These are phyloP conservation scores for Paxillus rubicundulus DNA, from an alignment of 768 basidiomycete species.

Conservation along the genomic window DNA sequence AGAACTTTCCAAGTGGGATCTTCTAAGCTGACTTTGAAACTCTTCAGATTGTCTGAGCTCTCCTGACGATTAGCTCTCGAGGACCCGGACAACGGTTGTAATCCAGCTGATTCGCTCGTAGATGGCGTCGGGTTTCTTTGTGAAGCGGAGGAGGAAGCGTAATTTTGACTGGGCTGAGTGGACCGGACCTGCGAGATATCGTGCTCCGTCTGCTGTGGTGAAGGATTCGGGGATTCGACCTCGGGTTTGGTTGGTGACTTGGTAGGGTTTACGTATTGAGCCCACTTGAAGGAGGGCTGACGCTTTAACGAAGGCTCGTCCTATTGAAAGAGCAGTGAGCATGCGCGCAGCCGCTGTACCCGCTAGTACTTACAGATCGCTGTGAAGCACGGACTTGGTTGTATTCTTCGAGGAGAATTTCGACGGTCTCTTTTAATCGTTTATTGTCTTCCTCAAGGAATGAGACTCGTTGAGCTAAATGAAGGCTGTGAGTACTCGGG, in stretches of 20 bases:
- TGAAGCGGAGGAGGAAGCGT: constrained; percentile 29
- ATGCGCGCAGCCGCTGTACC: constrained; percentile 4
- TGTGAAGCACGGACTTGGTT: constrained; percentile 38
- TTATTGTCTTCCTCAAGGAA: constrained; percentile 77
- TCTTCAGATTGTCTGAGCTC: constrained; percentile 75
- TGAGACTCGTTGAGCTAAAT: constrained; percentile 65
- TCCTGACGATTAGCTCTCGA: constrained; percentile 55
- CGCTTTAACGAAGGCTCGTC: constrained; percentile 53
- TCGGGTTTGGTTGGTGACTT: constrained; percentile 81
- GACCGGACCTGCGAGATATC: constrained; percentile 47
- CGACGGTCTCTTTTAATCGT: constrained; percentile 59
- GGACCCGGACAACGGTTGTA: constrained; percentile 27
- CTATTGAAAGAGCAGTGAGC: constrained; percentile 15
- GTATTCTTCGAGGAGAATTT: constrained; percentile 67
- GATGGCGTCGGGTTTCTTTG: constrained; percentile 26
- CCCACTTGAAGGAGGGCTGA: constrained; percentile 89
- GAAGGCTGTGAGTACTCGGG: constrained; percentile 6
- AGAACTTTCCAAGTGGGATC: constrained; percentile 99
- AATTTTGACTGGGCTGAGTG: constrained; percentile 15
- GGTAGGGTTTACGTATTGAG: constrained; percentile 69
- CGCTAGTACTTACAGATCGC: constrained; percentile 14
- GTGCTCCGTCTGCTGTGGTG: constrained; percentile 76
- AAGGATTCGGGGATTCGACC: constrained; percentile 73
- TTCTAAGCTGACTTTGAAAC: constrained; percentile 96
- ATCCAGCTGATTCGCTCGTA: constrained; percentile 27